A percentile compares a stretch with the other conserved stretches of the same genome.
These are phyloP conservation scores for Stygiomarasmius scandens DNA, from an alignment of 1,284 basidiomycete species.

Conservation along the genomic window DNA sequence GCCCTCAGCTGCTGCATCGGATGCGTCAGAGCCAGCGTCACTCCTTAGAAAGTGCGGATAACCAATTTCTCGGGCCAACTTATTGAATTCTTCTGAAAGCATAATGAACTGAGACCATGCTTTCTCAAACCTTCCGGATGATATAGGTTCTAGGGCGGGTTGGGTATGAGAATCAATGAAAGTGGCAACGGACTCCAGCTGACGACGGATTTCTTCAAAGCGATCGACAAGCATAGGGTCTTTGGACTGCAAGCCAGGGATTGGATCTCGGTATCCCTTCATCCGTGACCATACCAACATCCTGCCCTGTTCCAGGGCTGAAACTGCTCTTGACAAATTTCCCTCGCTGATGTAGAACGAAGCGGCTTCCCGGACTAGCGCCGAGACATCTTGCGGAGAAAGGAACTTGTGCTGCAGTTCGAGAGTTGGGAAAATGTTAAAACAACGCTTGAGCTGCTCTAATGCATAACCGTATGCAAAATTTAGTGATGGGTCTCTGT, in stretches of 20 bases:
- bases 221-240: neutral
- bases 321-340: slow-evolving; percentile 36
- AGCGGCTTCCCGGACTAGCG: slow-evolving; percentile 35
- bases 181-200: neutral
- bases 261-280: slow-evolving; percentile 21
- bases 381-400: neutral
- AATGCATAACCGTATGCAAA: neutral
- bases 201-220: neutral
- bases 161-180: neutral
- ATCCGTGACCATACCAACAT: slow-evolving; percentile 32
- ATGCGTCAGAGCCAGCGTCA: too few relatives aligned
- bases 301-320: slow-evolving; percentile 34
- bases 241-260: slow-evolving; percentile 20
- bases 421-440: neutral
- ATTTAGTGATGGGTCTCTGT: neutral
- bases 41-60: too few relatives aligned
- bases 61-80: too few relatives aligned
- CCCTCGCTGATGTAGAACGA: slow-evolving; percentile 33
- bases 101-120: slow-evolving; percentile 17
- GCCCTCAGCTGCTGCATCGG: too few relatives aligned
- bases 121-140: too few relatives aligned
- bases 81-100: slow-evolving; percentile 23
- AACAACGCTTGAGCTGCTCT: neutral
- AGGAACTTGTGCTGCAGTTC: neutral
- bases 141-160: too few relatives aligned